Evolutionary conservation across 1,284 basidiomycete species (phyloP).

Genomic region (Moesziomyces globuligerus): DNA sequence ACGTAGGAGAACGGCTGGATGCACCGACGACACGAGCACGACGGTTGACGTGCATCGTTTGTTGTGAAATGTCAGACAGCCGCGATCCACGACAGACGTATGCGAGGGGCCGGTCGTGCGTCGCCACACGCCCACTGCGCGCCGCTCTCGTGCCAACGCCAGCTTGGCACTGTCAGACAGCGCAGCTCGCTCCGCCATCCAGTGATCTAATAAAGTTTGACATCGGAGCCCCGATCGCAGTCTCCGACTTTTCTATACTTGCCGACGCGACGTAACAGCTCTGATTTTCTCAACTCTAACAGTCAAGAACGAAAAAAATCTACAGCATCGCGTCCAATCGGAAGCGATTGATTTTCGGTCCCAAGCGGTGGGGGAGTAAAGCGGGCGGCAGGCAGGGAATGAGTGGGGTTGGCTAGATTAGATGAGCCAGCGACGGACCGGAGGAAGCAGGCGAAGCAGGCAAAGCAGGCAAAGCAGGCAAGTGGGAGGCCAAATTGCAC

Average conservation of each 20-base stretch:
- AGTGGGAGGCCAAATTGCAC: slow-evolving; percentile 25
- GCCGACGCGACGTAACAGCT: no score
- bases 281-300: not conserved
- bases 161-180: slow-evolving; percentile 9
- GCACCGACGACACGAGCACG: no score
- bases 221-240: no score
- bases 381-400: not conserved
- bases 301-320: not conserved
- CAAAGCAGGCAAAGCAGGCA: slow-evolving; percentile 30
- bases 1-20: no score
- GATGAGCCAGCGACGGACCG: slow-evolving; percentile 13
- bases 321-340: slow-evolving; percentile 10
- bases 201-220: no score
- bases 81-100: no score
- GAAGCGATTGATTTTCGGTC: slow-evolving; percentile 16
- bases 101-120: slow-evolving; percentile 17
- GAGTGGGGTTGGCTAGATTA: slow-evolving; percentile 11
- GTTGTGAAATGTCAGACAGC: slow-evolving; percentile 15
- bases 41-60: slow-evolving; percentile 20
- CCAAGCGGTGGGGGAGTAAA: not conserved
- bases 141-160: no score
- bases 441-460: no score
- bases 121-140: slow-evolving; percentile 3
- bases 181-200: no score
- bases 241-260: no score